Percentiles rank a stretch among this genome's conserved stretches.
Evolutionary conservation across 1,139 yeast species (phyloP).

Genomic region (Debaryomyces subglobosus): DNA sequence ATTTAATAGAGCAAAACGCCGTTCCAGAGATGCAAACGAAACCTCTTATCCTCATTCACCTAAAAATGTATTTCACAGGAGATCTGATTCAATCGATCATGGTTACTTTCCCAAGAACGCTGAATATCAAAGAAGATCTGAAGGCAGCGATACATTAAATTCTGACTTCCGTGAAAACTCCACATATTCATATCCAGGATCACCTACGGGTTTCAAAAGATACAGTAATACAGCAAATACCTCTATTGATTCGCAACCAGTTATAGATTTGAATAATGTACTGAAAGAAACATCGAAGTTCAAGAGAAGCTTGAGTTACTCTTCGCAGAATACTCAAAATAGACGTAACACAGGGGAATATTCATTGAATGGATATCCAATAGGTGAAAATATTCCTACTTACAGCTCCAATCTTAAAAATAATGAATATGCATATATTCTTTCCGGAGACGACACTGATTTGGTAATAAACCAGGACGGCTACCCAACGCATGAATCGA

Average conservation of each 20-base stretch:
- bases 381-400: not conserved
- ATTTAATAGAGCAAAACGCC: conserved; percentile 2
- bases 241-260: not conserved
- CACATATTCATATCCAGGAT: not conserved
- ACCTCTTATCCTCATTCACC: not conserved
- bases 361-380: not conserved
- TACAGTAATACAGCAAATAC: not conserved
- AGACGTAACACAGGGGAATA: not conserved
- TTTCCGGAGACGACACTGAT: not conserved
- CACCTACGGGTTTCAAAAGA: not conserved
- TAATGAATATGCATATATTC: not conserved
- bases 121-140: not conserved
- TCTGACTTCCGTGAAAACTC: not conserved
- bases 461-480: not conserved
- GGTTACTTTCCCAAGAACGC: not conserved
- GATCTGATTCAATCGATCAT: not conserved
- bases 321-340: not conserved
- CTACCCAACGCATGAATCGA: not conserved
- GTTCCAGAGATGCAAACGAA: not conserved
- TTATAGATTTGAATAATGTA: conserved; percentile 11
- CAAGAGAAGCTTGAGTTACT: conserved; percentile 8
- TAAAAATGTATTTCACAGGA: not conserved
- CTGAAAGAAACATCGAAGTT: conserved; percentile 7
- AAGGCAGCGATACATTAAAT: not conserved
- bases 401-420: not conserved